phyloP scores from a whole-genome alignment of 2,329 filamentous ascomycete genomes.

The Albophoma yamanashiensis region DNA sequence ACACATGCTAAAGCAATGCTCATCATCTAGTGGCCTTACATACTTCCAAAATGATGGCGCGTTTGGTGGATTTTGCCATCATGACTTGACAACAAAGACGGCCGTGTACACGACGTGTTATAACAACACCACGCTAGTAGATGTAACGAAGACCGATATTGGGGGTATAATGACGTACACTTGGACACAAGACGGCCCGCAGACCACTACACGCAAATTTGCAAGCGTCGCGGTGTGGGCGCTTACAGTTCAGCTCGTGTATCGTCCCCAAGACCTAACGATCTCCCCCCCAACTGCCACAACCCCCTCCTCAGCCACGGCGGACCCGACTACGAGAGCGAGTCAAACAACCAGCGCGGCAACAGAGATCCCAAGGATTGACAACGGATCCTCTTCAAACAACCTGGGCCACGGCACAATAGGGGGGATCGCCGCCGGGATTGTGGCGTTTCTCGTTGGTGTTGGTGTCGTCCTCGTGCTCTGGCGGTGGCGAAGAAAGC shows the following conservation, averaged over 20 bases:
- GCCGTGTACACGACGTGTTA: not conserved
- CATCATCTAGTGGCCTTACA: not conserved
- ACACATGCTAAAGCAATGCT: not conserved
- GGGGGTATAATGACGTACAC: not conserved
- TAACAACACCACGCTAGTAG: not conserved
- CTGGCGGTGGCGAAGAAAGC: not conserved
- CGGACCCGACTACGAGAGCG: not conserved
- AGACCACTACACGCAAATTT: not conserved
- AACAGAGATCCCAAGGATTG: not conserved
- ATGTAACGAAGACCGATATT: not conserved
- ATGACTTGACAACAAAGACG: not conserved
- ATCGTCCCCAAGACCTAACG: not conserved
- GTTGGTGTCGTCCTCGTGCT: not conserved
- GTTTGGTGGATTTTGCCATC: too few relatives aligned
- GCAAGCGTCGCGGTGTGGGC: fast-evolving
- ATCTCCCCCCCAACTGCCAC: not conserved
- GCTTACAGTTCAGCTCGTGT: not conserved
- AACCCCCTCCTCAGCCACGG: not conserved
- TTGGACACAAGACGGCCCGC: not conserved
- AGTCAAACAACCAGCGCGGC: too few relatives aligned
- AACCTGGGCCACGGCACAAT: not conserved
- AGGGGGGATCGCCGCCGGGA: not conserved
- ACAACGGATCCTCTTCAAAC: not conserved
- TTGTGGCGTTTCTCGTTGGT: not conserved
- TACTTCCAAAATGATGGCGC: too few relatives aligned